phyloP scores from a whole-genome alignment of 495 filamentous ascomycete genomes.

The Tuber borchii region DNA sequence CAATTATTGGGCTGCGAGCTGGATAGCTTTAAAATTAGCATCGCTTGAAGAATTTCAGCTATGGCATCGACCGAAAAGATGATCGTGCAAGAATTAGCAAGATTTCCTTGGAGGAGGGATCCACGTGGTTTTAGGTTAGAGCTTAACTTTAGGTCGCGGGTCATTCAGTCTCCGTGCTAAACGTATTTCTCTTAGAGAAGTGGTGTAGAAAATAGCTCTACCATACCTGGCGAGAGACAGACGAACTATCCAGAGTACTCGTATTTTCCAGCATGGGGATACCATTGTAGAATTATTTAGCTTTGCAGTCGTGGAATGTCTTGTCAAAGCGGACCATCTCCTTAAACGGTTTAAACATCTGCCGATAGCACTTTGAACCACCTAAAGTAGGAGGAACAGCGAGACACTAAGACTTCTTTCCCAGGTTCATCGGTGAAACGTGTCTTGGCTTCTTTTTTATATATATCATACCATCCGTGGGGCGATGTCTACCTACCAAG shows the following conservation, averaged over 20 bases:
- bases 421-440: neutral
- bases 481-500: neutral
- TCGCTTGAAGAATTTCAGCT: neutral
- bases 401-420: neutral
- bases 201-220: neutral
- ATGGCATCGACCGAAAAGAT: neutral
- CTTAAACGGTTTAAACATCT: neutral
- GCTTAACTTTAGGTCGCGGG: neutral
- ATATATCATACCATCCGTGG: neutral
- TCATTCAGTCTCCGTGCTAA: neutral
- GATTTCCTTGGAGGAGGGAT: neutral
- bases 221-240: neutral
- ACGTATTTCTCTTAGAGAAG: neutral
- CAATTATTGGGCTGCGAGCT: neutral
- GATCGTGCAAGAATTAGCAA: neutral
- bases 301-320: neutral
- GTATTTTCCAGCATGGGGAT: neutral
- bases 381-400: neutral
- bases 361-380: neutral
- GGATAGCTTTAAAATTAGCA: neutral
- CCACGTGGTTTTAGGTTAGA: neutral
- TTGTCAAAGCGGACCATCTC: neutral
- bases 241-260: neutral
- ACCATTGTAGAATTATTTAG: neutral
- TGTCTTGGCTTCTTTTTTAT: neutral